phyloP scores from a whole-genome alignment of 306 rosid genomes.

The Lupinus albus region DNA sequence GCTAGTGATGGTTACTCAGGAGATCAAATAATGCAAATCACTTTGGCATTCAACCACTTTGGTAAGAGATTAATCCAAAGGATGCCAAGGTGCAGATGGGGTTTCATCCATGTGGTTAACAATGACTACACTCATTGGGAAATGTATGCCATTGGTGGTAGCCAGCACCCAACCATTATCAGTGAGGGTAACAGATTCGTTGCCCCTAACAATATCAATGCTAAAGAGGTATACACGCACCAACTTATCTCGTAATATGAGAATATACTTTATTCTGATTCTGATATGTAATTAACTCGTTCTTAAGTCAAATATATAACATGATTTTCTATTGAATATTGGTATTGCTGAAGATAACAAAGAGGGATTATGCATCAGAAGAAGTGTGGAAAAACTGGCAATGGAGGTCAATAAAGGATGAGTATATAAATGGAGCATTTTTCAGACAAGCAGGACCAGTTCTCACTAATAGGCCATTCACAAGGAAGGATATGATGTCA shows the following conservation, averaged over 20 bases:
- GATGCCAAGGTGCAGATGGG: conserved; percentile 84
- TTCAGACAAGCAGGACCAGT: conserved; percentile 51
- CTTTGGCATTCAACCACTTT: conserved; percentile 84
- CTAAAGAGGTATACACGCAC: conserved; percentile 90
- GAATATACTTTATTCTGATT: too few species aligned
- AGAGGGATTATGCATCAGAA: conserved; percentile 54
- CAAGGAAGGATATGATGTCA: conserved; percentile 50
- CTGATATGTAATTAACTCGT: background rate
- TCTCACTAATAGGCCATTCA: conserved; percentile 31
- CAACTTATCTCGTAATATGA: too few species aligned
- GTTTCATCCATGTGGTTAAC: conserved; percentile 80
- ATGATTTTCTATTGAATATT: background rate
- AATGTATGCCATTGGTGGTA: too few species aligned
- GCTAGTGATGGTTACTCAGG: conserved; percentile 53
- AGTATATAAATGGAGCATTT: conserved; percentile 68
- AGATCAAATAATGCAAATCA: conserved; percentile 74
- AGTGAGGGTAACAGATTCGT: conserved; percentile 89
- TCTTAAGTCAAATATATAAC: background rate
- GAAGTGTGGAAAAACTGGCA: conserved; percentile 59
- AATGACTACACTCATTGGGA: conserved; percentile 89
- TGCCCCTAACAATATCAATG: conserved; percentile 42
- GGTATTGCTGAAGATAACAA: conserved; percentile 62
- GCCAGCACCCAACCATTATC: conserved; percentile 73
- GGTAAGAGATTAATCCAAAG: conserved; percentile 79
- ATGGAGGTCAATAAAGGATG: conserved; percentile 78